Evolutionary conservation across 768 basidiomycete genomes (phyloP).

Genomic region (Pseudohyphozyma bogoriensis): DNA sequence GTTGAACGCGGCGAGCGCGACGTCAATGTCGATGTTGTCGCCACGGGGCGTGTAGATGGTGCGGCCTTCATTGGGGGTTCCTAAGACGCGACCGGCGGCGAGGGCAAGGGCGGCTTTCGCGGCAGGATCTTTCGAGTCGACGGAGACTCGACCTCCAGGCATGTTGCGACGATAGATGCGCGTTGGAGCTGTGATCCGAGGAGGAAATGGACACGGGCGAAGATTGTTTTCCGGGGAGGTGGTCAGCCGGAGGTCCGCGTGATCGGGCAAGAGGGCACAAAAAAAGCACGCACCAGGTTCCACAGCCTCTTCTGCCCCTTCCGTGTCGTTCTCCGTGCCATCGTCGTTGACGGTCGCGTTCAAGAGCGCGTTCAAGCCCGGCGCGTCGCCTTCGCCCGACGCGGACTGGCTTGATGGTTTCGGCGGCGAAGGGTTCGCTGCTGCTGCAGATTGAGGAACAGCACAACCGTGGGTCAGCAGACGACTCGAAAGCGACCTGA

Average conservation of each 20-base stretch:
- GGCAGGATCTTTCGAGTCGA: no score
- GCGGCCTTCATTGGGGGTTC: not conserved
- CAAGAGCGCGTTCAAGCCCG: no score
- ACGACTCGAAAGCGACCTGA: not conserved
- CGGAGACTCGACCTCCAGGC: no score
- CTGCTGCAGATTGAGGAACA: not conserved
- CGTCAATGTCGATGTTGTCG: no score
- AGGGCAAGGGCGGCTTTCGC: not conserved
- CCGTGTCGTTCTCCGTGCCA: not conserved
- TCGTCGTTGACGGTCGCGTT: no score
- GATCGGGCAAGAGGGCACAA: not conserved
- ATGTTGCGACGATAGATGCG: no score
- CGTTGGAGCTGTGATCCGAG: not conserved
- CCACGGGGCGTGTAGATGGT: no score
- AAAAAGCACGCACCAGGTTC: not conserved
- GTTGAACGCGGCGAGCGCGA: not conserved
- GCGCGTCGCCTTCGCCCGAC: no score
- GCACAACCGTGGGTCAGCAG: no score
- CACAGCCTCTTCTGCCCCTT: not conserved
- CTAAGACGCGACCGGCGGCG: not conserved
- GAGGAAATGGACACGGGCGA: not conserved
- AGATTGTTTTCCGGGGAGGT: not conserved
- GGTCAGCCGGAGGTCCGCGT: not conserved
- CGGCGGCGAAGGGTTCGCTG: not conserved
- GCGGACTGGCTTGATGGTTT: not conserved